These are phyloP conservation scores for Alternaria triticimaculans DNA, from an alignment of 2,329 filamentous ascomycete genomes.

Conservation along the genomic window DNA sequence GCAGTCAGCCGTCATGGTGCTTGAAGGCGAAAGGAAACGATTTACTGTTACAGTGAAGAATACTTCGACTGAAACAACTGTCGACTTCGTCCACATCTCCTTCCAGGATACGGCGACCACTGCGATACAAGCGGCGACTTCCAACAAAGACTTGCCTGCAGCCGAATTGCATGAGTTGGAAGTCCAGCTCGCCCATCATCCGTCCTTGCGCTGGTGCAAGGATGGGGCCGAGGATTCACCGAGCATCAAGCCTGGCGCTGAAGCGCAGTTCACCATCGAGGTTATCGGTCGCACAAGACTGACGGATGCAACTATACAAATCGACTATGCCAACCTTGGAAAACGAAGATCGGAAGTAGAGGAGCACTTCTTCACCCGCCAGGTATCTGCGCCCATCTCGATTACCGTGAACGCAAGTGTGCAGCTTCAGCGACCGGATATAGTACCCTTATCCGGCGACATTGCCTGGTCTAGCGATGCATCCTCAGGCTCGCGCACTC, in stretches of 20 bases:
- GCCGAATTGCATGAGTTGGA: conserved; percentile 88
- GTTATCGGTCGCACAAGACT: conserved; percentile 86
- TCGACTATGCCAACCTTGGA: conserved; percentile 87
- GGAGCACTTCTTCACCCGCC: conserved; percentile 81
- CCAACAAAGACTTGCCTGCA: conserved; percentile 76
- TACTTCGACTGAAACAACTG: conserved; percentile 70
- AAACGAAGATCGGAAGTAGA: conserved; percentile 70
- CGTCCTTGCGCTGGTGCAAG: conserved; percentile 63
- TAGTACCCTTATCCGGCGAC: conserved; percentile 73
- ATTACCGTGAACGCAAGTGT: conserved; percentile 93
- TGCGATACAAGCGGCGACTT: conserved; percentile 75
- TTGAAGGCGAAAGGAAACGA: conserved; percentile 82
- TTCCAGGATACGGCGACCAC: conserved; percentile 88
- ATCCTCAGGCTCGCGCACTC: background rate
- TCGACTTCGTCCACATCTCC: conserved; percentile 85
- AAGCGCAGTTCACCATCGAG: conserved; percentile 79
- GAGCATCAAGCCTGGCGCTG: conserved; percentile 71
- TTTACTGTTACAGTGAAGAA: conserved; percentile 86
- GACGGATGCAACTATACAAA: conserved; percentile 77
- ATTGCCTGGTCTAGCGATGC: conserved; percentile 66
- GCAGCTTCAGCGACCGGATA: conserved; percentile 79
- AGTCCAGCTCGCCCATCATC: conserved; percentile 73
- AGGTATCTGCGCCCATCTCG: conserved; percentile 79
- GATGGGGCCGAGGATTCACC: conserved; percentile 53
- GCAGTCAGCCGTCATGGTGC: conserved; percentile 87